These are phyloP conservation scores for Colletotrichum aenigma DNA, from an alignment of 2,329 filamentous ascomycete species.

Conservation along the genomic window DNA sequence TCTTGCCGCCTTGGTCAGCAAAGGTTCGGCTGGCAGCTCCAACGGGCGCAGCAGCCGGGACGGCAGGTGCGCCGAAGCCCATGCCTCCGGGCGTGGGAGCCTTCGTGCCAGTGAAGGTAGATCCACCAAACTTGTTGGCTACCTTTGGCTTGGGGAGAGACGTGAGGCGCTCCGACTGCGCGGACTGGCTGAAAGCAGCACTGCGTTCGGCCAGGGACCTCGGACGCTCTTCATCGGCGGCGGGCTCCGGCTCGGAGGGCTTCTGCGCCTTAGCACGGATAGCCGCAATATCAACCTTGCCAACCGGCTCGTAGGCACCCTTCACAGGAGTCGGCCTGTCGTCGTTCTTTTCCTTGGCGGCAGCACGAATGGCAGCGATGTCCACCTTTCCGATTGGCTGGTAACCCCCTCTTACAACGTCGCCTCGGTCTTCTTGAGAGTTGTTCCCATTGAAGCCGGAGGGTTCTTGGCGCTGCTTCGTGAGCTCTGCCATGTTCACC, in stretches of 20 bases:
- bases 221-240: constrained; percentile 34
- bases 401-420: constrained; percentile 85
- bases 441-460: constrained; percentile 52
- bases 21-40: constrained; percentile 90
- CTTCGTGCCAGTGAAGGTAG: constrained; percentile 85
- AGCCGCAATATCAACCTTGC: constrained; percentile 95
- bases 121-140: constrained; percentile 81
- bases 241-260: constrained; percentile 38
- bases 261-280: constrained; percentile 85
- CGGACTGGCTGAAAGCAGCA: constrained; percentile 68
- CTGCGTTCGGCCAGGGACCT: constrained; percentile 77
- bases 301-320: constrained; percentile 91
- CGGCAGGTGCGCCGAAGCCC: constrained; percentile 66
- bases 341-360: constrained; percentile 71
- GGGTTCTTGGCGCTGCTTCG: constrained; percentile 71
- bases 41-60: constrained; percentile 63
- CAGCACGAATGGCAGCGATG: constrained; percentile 85
- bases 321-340: constrained; percentile 86
- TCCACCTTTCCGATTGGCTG: constrained; percentile 98
- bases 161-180: constrained; percentile 78
- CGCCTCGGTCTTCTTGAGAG: constrained; percentile 48
- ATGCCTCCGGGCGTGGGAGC: constrained; percentile 77
- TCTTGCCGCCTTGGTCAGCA: constrained; percentile 93
- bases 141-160: constrained; percentile 94
- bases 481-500: constrained; percentile 89